phyloP scores from a whole-genome alignment of 305 asterid genomes.

The Plantago lanceolata region DNA sequence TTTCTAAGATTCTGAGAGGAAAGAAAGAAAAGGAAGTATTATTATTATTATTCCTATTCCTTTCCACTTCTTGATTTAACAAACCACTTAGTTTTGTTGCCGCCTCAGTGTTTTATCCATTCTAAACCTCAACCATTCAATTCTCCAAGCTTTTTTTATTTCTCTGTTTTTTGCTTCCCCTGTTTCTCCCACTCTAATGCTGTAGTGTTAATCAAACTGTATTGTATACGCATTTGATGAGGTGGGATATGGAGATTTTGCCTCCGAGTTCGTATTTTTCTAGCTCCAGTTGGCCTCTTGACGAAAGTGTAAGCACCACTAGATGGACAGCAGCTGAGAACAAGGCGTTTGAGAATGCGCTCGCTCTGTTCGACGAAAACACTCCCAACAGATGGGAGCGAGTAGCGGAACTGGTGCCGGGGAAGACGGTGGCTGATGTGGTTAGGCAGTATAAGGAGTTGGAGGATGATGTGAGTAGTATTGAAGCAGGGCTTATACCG shows the following conservation, averaged over 20 bases:
- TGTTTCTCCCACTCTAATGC: conserved; percentile 23
- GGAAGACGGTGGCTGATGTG: conserved; percentile 74
- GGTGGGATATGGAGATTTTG: conserved; percentile 83
- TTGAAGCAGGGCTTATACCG: conserved; percentile 83
- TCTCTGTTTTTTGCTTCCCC: conserved; percentile 23
- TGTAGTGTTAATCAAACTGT: conserved; percentile 7
- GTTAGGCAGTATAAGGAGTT: conserved; percentile 70
- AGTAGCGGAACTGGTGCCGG: conserved; percentile 90
- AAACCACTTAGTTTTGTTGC: conserved; percentile 24
- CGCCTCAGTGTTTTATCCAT: conserved; percentile 22
- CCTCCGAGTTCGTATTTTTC: conserved; percentile 56
- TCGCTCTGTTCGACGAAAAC: conserved; percentile 71
- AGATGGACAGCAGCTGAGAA: conserved; percentile 84
- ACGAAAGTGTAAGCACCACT: conserved; percentile 47
- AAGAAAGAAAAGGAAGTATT: neutral
- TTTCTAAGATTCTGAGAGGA: conserved; percentile 10
- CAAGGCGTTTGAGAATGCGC: conserved; percentile 88
- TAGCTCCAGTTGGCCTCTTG: conserved; percentile 54
- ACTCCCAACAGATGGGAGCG: conserved; percentile 90
- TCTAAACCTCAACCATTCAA: conserved; percentile 35
- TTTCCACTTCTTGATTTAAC: conserved; percentile 53
- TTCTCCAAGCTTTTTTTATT: conserved; percentile 26
- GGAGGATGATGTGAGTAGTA: conserved; percentile 80
- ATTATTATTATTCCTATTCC: conserved; percentile 12
- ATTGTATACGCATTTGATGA: conserved; percentile 22